A percentile compares a stretch with the other conserved stretches of the same genome.
phyloP scores from a whole-genome alignment of 139 green algal species.

The Chlorella sorokiniana region DNA sequence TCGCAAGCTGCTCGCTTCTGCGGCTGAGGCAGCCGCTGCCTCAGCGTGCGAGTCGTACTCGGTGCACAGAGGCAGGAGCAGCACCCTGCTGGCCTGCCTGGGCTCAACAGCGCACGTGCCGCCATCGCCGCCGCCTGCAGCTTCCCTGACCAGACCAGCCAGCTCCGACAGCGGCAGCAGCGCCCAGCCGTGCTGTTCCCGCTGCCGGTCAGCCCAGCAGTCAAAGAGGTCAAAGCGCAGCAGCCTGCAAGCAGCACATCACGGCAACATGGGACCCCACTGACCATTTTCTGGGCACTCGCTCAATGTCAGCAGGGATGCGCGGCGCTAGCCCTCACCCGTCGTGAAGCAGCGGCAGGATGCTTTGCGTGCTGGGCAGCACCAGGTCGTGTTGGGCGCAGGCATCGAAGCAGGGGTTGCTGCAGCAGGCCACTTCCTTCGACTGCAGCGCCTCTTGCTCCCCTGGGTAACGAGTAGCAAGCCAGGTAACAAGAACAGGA shows the following conservation, averaged over 20 bases:
- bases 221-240: conserved; percentile 30
- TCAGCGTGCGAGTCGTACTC: conserved; percentile 14
- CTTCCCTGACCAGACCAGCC: not conserved
- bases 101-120: not conserved
- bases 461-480: not conserved
- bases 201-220: conserved; percentile 17
- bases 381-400: conserved; percentile 7
- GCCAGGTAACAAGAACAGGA: not conserved
- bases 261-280: too few species aligned
- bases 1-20: not conserved
- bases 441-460: conserved; percentile 6
- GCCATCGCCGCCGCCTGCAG: not conserved
- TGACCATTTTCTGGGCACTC: too few species aligned
- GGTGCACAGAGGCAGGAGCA: conserved; percentile 24
- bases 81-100: not conserved
- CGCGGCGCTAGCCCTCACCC: not conserved
- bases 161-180: conserved; percentile 7
- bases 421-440: conserved; percentile 19
- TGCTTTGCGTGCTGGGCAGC: not conserved
- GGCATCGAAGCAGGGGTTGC: conserved; percentile 21
- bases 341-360: conserved; percentile 20
- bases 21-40: not conserved
- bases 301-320: too few species aligned
- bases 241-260: conserved; percentile 2
- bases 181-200: conserved; percentile 27